Conservation (phyloP, 1,284 basidiomycete species). For the Peniophora sp. region DNA sequence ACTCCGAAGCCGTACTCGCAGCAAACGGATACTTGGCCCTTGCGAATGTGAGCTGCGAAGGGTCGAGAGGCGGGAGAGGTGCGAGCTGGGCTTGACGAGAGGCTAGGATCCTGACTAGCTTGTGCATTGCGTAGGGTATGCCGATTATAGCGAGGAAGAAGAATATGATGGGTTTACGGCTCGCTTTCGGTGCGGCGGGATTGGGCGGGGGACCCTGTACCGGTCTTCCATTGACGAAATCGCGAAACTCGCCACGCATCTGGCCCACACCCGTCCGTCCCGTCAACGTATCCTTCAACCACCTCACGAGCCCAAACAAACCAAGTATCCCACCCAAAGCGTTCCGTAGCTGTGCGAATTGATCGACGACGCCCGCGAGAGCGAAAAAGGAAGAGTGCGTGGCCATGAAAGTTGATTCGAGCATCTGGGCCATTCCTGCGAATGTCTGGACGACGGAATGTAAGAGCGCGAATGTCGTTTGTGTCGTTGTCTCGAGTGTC, state of each 20-base stretch:
- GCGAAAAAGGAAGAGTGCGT: constrained; percentile 98
- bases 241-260: constrained; percentile 56
- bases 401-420: constrained; percentile 98
- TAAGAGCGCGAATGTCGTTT: constrained; percentile 89
- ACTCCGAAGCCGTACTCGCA: constrained; percentile 69
- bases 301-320: constrained; percentile 82
- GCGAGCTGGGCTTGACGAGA: constrained; percentile 37
- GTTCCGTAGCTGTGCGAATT: constrained; percentile 86
- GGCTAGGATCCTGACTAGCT: constrained; percentile 76
- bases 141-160: constrained; percentile 97
- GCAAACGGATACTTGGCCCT: constrained; percentile 81
- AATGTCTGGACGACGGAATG: constrained; percentile 96
- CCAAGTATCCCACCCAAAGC: constrained; percentile 92
- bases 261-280: constrained; percentile 32
- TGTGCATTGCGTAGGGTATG: constrained; percentile 90
- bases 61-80: constrained; percentile 59
- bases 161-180: constrained; percentile 87
- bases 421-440: constrained; percentile 93
- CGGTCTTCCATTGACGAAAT: constrained; percentile 60
- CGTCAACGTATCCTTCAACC: constrained; percentile 65
- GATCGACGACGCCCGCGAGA: constrained; percentile 97
- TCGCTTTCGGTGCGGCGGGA: constrained; percentile 46
- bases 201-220: constrained; percentile 46
- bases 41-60: constrained; percentile 79
- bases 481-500: constrained; percentile 83